A percentile compares a stretch with the other conserved stretches of the same genome.
These are phyloP conservation scores for Sugiyamaella floridensis DNA, from an alignment of 805 yeast genomes.

Conservation along the genomic window DNA sequence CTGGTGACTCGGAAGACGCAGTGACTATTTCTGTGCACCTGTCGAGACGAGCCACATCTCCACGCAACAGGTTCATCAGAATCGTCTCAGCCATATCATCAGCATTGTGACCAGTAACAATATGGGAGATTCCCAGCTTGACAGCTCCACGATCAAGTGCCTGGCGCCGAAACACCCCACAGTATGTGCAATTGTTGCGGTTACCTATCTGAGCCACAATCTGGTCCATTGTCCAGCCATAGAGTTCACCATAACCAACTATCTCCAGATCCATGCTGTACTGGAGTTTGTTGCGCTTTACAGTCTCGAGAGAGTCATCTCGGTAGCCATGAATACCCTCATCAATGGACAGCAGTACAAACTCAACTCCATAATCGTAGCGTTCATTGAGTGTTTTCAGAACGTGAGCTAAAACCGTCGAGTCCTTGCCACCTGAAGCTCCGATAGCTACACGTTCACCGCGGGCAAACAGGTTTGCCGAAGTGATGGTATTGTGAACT, in stretches of 20 bases:
- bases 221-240: conserved; percentile 98
- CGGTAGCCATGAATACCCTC: conserved; percentile 97
- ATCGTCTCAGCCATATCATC: conserved; percentile 99
- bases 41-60: conserved; percentile 92
- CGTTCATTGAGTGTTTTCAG: conserved; percentile 83
- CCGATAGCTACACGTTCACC: conserved; percentile 96
- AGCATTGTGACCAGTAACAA: conserved; percentile 97
- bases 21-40: conserved; percentile 83
- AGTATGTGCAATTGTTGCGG: conserved; percentile 90
- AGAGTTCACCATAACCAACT: conserved; percentile 79
- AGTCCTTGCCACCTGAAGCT: conserved; percentile 98
- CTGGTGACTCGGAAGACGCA: conserved; percentile 71
- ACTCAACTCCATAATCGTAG: conserved; percentile 77
- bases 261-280: conserved; percentile 73
- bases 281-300: conserved; percentile 83
- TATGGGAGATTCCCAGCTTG: conserved; percentile 75
- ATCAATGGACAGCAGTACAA: conserved; percentile 80
- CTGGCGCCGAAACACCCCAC: conserved; percentile 95
- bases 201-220: conserved; percentile 92
- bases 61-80: conserved; percentile 85
- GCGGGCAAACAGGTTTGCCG: conserved; percentile 57
- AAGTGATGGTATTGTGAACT: conserved; percentile 79
- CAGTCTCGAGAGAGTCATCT: conserved; percentile 95
- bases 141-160: conserved; percentile 95
- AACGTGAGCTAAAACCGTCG: conserved; percentile 88